A percentile compares a stretch with the other conserved stretches of the same genome.
Conservation (phyloP, 192 early-diverging fungal genomes). For the Coemansia sp. region DNA sequence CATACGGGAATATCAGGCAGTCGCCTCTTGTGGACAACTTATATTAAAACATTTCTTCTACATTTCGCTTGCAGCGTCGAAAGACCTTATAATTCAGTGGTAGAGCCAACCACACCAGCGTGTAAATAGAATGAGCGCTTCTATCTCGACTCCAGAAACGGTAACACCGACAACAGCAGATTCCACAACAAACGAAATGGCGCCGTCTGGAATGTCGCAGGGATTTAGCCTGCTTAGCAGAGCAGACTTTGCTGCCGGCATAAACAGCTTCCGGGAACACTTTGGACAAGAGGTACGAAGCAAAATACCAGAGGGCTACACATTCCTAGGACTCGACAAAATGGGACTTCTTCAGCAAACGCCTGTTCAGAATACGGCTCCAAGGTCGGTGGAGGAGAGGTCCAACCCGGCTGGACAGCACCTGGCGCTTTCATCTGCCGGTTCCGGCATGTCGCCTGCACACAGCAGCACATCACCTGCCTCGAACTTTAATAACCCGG, state of each 20-base stretch:
- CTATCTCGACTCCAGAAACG: constrained; percentile 4
- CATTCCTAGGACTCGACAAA: constrained; percentile 41
- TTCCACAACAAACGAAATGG: constrained; percentile 9
- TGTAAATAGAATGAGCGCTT: constrained; percentile 9
- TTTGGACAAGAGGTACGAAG: constrained; percentile 38
- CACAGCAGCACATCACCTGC: constrained; percentile 18
- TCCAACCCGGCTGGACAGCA: not conserved
- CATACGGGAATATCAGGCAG: not conserved
- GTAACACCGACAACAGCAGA: constrained; percentile 11
- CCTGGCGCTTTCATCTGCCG: not conserved
- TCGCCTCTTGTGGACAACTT: not conserved
- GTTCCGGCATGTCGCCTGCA: constrained; percentile 9
- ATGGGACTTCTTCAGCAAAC: constrained; percentile 1
- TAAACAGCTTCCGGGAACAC: constrained; percentile 42
- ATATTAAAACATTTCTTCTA: not conserved
- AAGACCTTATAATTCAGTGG: not conserved
- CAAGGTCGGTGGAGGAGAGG: constrained; percentile 1
- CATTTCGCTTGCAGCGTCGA: not conserved
- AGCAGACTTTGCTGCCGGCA: constrained; percentile 34
- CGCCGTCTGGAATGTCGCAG: constrained; percentile 1
- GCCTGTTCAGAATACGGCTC: not conserved
- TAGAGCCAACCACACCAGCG: no score
- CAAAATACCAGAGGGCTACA: constrained; percentile 42
- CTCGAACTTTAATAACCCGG: not conserved
- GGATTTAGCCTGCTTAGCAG: constrained; percentile 25